Evolutionary conservation across 1,284 basidiomycete species (phyloP).

Genomic region (Malassezia psittaci): DNA sequence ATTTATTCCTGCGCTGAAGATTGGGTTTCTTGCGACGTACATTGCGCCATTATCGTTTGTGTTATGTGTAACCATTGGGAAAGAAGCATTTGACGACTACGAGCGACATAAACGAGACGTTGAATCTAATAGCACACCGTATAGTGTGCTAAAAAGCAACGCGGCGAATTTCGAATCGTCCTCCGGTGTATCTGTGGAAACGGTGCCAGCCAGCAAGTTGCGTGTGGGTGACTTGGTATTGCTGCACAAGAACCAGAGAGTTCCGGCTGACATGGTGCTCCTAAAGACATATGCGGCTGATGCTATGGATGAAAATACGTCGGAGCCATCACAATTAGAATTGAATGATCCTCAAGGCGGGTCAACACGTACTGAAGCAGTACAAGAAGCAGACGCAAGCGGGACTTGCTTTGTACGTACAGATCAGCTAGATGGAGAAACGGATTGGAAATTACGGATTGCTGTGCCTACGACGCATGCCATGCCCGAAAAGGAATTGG

Average conservation of each 20-base stretch:
- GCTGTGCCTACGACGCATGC: conserved; percentile 76
- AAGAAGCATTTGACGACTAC: conserved; percentile 97
- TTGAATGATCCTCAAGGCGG: conserved; percentile 11
- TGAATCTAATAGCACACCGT: conserved; percentile 87
- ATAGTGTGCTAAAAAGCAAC: conserved; percentile 59
- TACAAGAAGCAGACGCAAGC: conserved; percentile 50
- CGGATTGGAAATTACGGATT: conserved; percentile 93
- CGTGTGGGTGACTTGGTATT: conserved; percentile 83
- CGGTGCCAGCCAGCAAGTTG: conserved; percentile 67
- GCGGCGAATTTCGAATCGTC: conserved; percentile 2
- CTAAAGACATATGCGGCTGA: conserved; percentile 59
- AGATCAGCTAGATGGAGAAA: conserved; percentile 96
- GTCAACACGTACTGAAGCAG: neutral
- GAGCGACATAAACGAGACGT: conserved; percentile 78
- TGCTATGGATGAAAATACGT: conserved; percentile 14
- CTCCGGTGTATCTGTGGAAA: conserved; percentile 12
- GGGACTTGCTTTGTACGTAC: conserved; percentile 96
- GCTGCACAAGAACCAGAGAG: conserved; percentile 91
- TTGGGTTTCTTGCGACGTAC: conserved; percentile 95
- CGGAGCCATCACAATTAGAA: conserved; percentile 5
- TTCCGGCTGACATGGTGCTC: conserved; percentile 87
- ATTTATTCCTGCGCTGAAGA: conserved; percentile 90
- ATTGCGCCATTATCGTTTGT: conserved; percentile 93
- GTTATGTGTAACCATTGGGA: conserved; percentile 86
- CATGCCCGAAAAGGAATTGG: conserved; percentile 58